Evolutionary conservation across 805 yeast species (phyloP), one percentile per base, ranked within the genome.

Genomic region (Brettanomyces naardenensis): DNA sequence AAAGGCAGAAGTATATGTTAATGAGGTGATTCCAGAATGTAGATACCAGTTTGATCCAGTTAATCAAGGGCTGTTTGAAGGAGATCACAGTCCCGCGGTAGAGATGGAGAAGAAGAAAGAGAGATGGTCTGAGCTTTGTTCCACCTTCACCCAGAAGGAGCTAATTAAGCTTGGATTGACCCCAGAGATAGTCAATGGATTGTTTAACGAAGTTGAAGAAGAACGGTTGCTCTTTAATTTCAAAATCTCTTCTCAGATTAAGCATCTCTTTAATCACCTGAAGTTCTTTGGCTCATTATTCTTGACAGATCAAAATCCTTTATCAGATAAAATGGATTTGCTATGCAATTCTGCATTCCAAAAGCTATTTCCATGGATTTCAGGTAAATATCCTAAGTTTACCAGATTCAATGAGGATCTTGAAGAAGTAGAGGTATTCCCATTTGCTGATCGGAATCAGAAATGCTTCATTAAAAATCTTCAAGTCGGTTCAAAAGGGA

Each of bases 311-410:
- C 26, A 7, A 9, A 11, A 7, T 23, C 26, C 26, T 7, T 23
- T 23, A 23, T 9, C 26, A 7, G 26, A 23, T 11, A 11, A 23
- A 11, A 11, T 9, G 7, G 26, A 23, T 23, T 9, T 7, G 26
- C 26, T 23, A 7, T 34, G 37, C 25, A n/a, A 20, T 11, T 18
- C n/a, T 10, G 37, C 37, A 14, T 44, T 43, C n/a, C 36, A 47
- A 5, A 27, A 49, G 6, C 44, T 68, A 14, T 68, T 66, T 41
- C 68, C 66, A 1, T 70, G 72, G 71, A 46, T 70, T 28, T 53
- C 67, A 1, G 58, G 57, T 27, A 37, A 51, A 23, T 52, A 52
- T 21, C 75, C 76, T 6, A 47, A 51, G 6, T 68, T 57, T 45
- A 59, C 58, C 31, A n/a, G n/a, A n/a, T n/a, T n/a, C n/a, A n/a